Conservation (phyloP, 1,284 basidiomycete species). For the Ganoderma leucocontextum region DNA sequence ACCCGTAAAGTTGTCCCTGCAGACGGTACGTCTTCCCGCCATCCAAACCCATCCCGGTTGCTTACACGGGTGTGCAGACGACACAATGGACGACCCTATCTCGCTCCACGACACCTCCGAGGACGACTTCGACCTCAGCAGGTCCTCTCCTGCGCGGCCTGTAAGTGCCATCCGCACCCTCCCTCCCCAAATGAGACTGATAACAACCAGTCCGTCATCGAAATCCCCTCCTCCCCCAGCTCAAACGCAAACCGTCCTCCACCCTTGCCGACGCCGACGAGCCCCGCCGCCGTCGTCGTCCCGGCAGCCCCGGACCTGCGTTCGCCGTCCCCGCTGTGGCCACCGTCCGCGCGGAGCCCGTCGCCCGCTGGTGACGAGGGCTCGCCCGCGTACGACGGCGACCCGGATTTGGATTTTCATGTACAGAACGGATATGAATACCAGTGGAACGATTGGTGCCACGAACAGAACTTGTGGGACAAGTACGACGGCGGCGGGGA, state of each 20-base stretch:
- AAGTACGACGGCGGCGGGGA: constrained; percentile 35
- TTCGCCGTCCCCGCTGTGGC: neutral
- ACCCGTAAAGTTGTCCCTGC: neutral
- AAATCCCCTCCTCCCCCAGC: constrained; percentile 31
- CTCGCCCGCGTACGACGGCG: neutral
- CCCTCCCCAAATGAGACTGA: constrained; percentile 34
- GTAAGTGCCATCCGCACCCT: constrained; percentile 13
- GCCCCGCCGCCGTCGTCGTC: constrained; percentile 16
- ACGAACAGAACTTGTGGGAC: constrained; percentile 29
- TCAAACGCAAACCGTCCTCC: constrained; percentile 37
- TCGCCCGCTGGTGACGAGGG: constrained; percentile 24
- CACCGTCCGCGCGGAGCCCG: constrained; percentile 5
- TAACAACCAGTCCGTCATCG: constrained; percentile 37
- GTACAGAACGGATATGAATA: constrained; percentile 22
- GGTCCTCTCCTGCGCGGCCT: constrained; percentile 22
- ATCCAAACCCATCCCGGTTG: neutral
- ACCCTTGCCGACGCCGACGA: constrained; percentile 14
- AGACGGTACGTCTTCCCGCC: neutral
- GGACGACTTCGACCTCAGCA: constrained; percentile 13
- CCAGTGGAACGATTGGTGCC: constrained; percentile 27
- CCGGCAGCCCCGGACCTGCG: neutral
- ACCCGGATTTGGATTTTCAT: constrained; percentile 4
- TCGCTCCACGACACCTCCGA: constrained; percentile 30
- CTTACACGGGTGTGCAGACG: neutral
- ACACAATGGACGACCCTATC: constrained; percentile 18